Conservation (phyloP, 2,329 filamentous ascomycete species). For the Biscogniauxia sp. region DNA sequence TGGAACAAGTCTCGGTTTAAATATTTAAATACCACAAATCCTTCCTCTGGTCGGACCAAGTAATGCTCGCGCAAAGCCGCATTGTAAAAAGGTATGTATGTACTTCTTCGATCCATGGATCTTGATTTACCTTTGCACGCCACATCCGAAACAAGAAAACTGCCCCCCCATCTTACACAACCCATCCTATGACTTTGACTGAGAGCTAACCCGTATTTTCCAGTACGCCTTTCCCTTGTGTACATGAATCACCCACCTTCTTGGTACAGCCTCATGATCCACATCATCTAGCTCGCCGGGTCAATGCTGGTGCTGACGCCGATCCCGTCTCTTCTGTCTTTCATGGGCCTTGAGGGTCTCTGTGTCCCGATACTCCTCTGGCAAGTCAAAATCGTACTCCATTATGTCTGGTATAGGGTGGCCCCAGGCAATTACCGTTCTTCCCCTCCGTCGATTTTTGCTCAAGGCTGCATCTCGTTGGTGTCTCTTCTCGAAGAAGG, state of each 20-base stretch:
- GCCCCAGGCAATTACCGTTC: constrained; percentile 78
- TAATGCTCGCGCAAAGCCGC: neutral
- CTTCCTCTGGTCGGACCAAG: neutral
- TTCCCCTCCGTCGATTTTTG: constrained; percentile 64
- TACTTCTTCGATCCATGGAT: neutral
- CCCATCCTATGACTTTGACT: neutral
- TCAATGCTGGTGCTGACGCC: constrained; percentile 48
- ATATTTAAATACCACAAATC: neutral
- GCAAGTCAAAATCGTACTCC: constrained; percentile 72
- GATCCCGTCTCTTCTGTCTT: constrained; percentile 60
- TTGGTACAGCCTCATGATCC: neutral
- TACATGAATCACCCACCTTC: neutral
- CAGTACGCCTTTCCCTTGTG: neutral
- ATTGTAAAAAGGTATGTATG: neutral
- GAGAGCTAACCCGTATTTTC: neutral
- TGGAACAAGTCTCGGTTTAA: neutral
- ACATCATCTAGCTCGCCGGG: neutral
- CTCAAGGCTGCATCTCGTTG: constrained; percentile 78
- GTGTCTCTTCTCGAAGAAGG: constrained; percentile 80
- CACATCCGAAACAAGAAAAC: neutral
- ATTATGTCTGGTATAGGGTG: constrained; percentile 71
- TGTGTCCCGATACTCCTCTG: constrained; percentile 59
- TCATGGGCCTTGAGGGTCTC: constrained; percentile 58
- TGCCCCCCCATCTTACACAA: neutral
- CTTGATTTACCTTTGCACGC: neutral